Base-by-base conservation (phyloP, 176 grass and related monocot species). In the Aechmea fasciata region DNA sequence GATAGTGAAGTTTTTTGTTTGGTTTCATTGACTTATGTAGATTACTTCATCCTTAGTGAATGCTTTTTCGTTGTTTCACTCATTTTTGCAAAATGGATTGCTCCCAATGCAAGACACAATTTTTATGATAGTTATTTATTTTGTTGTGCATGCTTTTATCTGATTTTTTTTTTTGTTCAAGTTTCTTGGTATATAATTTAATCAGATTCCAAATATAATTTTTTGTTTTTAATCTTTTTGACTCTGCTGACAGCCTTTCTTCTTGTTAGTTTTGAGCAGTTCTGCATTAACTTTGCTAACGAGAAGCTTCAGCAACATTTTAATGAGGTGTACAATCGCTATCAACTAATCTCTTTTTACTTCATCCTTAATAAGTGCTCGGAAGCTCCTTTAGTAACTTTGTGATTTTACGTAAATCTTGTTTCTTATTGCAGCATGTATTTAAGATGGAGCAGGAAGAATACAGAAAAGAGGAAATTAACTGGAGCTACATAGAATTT, bases 401-500 rank as follows among this genome's bases (percentile, higher is more conserved):
- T 68, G 65, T 47, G 23, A 78, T 74, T 47, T 85, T 73, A 83
- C 64, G 49, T 71, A 12, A 51, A 69, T 75, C 64, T 26, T 50
- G 17, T 70, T 51, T 82, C 67, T 59, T 63, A 64, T 63, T 70
- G 13, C 84, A 96, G 87, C 91, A 96, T 87, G 91, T 96, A 73
- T 96, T 96, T 79, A 96, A 96, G 77, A 87, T 96, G 87, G 91
- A 96, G 63, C 91, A 96, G 64, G 91, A 96, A 79, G 87, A 90
- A 59, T 96, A 96, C 71, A 83, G 78, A 80, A 90, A 75, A 73
- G 91, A 96, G 70, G 79, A 87, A 84, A 96, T 96, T 48, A 85
- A 83, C 71, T 96, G 91, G 91, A 96, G 91, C 57, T 90, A 96
- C 52, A 96, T 90, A 65, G 87, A 96, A 65, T 96, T 96, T 70